phyloP scores from a whole-genome alignment of 495 filamentous ascomycete species.

The Hyaloscypha bicolor region DNA sequence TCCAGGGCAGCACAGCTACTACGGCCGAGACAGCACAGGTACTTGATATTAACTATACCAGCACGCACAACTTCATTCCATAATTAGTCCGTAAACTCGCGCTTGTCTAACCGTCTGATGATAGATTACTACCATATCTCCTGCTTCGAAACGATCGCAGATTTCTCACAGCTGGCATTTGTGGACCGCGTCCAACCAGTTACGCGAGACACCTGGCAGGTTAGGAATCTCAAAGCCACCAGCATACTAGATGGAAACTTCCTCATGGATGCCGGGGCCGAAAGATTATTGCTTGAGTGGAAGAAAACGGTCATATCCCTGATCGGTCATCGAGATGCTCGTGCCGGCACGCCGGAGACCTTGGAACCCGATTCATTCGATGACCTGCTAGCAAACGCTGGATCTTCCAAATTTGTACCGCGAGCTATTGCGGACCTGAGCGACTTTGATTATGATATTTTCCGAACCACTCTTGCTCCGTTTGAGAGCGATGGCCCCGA shows the following conservation, averaged over 20 bases:
- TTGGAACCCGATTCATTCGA: not conserved
- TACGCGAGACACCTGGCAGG: not conserved
- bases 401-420: not conserved
- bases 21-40: too few relatives aligned
- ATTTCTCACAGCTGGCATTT: not conserved
- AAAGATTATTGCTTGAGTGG: slow-evolving; percentile 1
- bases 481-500: slow-evolving; percentile 7
- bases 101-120: too few relatives aligned
- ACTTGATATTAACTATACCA: too few relatives aligned
- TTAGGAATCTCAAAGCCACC: not conserved
- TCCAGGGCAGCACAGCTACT: too few relatives aligned
- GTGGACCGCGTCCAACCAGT: slow-evolving; percentile 1
- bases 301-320: too few relatives aligned
- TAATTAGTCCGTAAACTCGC: too few relatives aligned
- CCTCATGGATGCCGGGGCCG: not conserved
- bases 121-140: slow-evolving; percentile 1
- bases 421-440: not conserved
- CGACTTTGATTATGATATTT: not conserved
- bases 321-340: too few relatives aligned
- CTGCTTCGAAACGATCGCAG: slow-evolving; percentile 6
- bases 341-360: not conserved
- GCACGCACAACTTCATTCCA: too few relatives aligned
- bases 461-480: not conserved
- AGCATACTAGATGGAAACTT: not conserved
- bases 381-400: not conserved